phyloP scores from a whole-genome alignment of 2,329 filamentous ascomycete species.

The Diaporthe velutina region DNA sequence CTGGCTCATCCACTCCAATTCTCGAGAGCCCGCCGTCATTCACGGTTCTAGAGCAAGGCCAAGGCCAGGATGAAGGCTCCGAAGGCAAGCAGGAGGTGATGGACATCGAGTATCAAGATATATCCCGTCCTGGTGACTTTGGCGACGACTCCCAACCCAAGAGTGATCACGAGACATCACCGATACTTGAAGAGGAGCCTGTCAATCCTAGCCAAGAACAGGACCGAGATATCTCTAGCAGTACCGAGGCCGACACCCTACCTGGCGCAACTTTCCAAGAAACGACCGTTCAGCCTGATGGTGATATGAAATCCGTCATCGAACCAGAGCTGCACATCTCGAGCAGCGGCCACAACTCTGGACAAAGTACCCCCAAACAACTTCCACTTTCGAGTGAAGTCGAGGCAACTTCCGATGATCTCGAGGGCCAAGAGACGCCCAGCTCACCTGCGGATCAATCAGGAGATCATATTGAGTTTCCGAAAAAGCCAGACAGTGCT shows the following conservation, averaged over 20 bases:
- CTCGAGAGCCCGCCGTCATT: neutral
- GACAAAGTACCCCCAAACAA: neutral
- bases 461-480: neutral
- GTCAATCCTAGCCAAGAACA: neutral
- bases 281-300: neutral
- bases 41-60: neutral
- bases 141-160: neutral
- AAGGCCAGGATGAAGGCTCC: neutral
- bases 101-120: neutral
- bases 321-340: neutral
- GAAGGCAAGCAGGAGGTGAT: neutral
- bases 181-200: neutral
- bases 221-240: neutral
- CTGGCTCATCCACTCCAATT: neutral
- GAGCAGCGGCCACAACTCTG: neutral
- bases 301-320: neutral
- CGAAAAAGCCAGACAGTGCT: neutral
- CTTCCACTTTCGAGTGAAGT: neutral
- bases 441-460: too few species aligned
- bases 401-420: neutral
- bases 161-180: neutral
- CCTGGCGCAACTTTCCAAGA: neutral
- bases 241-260: neutral
- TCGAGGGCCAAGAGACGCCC: neutral
- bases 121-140: neutral